phyloP scores from a whole-genome alignment of 2,329 filamentous ascomycete genomes.

The Malbranchea cinnamomea region DNA sequence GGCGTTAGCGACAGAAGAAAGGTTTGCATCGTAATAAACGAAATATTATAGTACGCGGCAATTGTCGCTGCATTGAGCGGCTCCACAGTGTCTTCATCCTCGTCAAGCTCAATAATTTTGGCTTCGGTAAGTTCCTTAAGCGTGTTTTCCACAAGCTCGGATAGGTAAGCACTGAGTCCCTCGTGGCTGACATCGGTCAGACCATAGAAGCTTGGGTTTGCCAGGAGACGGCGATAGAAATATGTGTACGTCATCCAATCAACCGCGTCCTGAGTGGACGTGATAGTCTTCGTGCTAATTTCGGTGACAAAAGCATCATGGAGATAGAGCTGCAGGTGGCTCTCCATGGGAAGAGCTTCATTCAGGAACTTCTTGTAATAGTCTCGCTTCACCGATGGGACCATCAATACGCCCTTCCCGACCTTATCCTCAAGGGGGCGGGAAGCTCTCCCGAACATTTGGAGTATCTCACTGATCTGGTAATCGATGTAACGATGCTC shows the following conservation, averaged over 20 bases:
- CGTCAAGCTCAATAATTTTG: conserved; percentile 90
- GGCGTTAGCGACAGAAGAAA: conserved; percentile 81
- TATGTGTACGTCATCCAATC: conserved; percentile 99
- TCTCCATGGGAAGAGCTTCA: conserved; percentile 90
- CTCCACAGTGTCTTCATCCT: conserved; percentile 77
- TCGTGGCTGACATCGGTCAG: conserved; percentile 79
- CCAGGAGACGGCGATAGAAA: conserved; percentile 86
- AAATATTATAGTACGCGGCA: conserved; percentile 97
- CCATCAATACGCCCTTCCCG: conserved; percentile 88
- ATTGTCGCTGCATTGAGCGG: conserved; percentile 97
- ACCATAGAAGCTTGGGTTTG: conserved; percentile 94
- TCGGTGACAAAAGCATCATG: conserved; percentile 96
- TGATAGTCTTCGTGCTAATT: conserved; percentile 89
- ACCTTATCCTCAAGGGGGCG: conserved; percentile 63
- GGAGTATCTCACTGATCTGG: conserved; percentile 78
- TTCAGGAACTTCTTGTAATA: conserved; percentile 99
- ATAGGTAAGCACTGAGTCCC: conserved; percentile 83
- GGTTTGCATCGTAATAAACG: conserved; percentile 98
- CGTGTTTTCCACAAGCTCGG: conserved; percentile 85
- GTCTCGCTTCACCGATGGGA: conserved; percentile 82
- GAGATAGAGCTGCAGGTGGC: conserved; percentile 77
- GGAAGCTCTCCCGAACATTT: conserved; percentile 94
- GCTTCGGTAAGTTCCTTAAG: conserved; percentile 81
- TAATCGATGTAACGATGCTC: conserved; percentile 98
- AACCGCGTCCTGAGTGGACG: conserved; percentile 89